These are phyloP conservation scores for Phytophthora brassicae DNA, from an alignment of 352 stramenopile genomes.

Conservation along the genomic window DNA sequence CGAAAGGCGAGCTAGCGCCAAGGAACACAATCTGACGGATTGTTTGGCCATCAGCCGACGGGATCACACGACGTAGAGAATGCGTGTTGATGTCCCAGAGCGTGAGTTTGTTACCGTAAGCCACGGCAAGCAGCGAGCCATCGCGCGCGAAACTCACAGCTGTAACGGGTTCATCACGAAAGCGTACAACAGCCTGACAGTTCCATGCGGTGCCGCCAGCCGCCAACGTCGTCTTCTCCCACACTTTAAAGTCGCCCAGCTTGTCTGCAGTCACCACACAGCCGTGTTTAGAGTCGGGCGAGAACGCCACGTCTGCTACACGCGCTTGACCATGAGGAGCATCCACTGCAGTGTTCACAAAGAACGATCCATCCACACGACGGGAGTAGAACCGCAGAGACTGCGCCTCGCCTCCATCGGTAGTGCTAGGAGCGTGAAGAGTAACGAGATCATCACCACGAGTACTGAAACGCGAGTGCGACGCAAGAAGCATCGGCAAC, in stretches of 20 bases:
- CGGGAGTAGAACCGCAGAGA: slow-evolving; percentile 78
- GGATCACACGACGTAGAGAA: slow-evolving; percentile 71
- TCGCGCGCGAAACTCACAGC: slow-evolving; percentile 71
- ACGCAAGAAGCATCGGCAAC: slow-evolving; percentile 51
- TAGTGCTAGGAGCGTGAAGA: slow-evolving; percentile 44
- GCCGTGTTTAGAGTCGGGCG: slow-evolving; percentile 31
- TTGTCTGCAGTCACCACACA: slow-evolving; percentile 68
- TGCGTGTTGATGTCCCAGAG: slow-evolving; percentile 84
- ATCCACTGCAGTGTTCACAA: slow-evolving; percentile 82
- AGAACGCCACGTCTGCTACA: slow-evolving; percentile 64
- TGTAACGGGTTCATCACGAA: slow-evolving; percentile 69
- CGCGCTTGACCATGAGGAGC: slow-evolving; percentile 59
- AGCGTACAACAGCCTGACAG: slow-evolving; percentile 81
- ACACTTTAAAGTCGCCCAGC: slow-evolving; percentile 82
- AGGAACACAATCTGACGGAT: slow-evolving; percentile 68
- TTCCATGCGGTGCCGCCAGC: slow-evolving; percentile 47
- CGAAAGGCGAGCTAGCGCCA: slow-evolving; percentile 53
- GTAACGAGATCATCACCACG: slow-evolving; percentile 58
- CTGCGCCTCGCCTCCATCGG: slow-evolving; percentile 46
- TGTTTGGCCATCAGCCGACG: slow-evolving; percentile 54
- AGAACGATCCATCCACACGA: slow-evolving; percentile 73
- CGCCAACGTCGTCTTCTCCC: slow-evolving; percentile 43
- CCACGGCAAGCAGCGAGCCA: slow-evolving; percentile 82
- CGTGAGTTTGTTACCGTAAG: slow-evolving; percentile 78
- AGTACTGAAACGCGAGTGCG: slow-evolving; percentile 56